Base-by-base conservation (phyloP, 164 flowering plant genomes). In the Vitis riparia region DNA sequence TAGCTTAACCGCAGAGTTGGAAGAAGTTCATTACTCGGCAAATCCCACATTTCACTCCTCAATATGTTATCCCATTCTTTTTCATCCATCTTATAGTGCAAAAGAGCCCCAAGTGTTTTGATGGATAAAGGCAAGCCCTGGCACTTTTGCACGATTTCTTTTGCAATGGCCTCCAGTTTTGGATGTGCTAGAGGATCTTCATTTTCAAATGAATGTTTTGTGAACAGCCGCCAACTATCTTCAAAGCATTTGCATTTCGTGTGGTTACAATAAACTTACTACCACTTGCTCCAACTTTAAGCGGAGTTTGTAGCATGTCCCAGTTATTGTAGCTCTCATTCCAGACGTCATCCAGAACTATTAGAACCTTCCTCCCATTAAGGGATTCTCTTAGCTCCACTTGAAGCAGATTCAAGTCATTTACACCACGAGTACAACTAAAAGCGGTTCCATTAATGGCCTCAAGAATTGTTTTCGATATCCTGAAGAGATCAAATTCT, bases 1-100 rank as follows among this genome's bases (percentile, higher is more conserved):
- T 75, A 79, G 60, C 78, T 75, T 56, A 72, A 30, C 19, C 49
- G 61, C 9, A 75, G 44, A 51, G 63, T 59, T 7, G 64, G 63
- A 12, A 71, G 14, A 5, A 57, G 30, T 2, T n/a, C 19, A 9
- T 49, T 50, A 0, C 51, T 13, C 6, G 64, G 14, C 5, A 66
- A 11, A 59, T 65, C 69, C 74, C 74, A 71, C 0, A 71, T 23
- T 0, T 71, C 19, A 16, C 64, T 71, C 1, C 65, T 27, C 27
- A 64, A 3, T 10, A 57, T 27, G 0, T 56, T 15, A 23, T 49
- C 10, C 64, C 74, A 71, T 9, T 48, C 23, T 0, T 16, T 52
- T 30, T 1, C n/a, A 5, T 17, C 23, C 9, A 9, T 1, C 11
- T 59, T 51, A 5, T 6, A 3, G 11, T 69, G 47, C 10, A 71